Evolutionary conservation across 768 basidiomycete genomes (phyloP), one percentile per base, ranked within the genome.

Genomic region (Suillus subluteus): DNA sequence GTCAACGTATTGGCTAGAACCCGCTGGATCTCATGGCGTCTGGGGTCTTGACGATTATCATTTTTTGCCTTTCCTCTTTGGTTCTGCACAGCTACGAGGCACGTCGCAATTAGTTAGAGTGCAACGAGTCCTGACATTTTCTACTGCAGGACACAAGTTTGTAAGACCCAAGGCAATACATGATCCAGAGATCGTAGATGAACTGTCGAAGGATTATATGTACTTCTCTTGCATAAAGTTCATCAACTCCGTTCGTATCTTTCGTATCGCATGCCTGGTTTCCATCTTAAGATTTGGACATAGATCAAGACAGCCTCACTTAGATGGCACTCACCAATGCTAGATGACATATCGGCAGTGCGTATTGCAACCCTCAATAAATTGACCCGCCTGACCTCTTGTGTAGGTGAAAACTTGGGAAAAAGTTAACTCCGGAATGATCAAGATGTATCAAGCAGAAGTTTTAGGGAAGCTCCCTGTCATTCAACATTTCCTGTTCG

Each of bases 41-140:
- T 99, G 96, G 93, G 97, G 97, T 2, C 80, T 99, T 64, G 96
- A 98, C 71, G 96, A 98, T 72, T 99, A 98, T 73, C 96, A 98
- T 72, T 99, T 98, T 79, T 83, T 96, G 18, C 96, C 92, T 0
- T 98, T 96, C 81, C 74, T 96, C 52, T 96, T 91, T 71, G 95
- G 95, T 3, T 87, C 91, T 2, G 90, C 92, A 1, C 95, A 97
- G 72, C 76, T 96, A 59, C 78, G 84, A 74, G 88, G 89, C 84
- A 64, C 32, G 66, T 64, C 15, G 4, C 26, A 30, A 76, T 69
- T 9, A n/a, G 37, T 21, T 15, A 26, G 8, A 41, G 55, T 26
- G 40, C 40, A 43, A 30, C 18, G 23, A 48, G 6, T 13, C 9
- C 35, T n/a, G 4, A 55, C 35, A 62, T 32, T 23, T 18, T 56